Base-by-base conservation (phyloP, 371 early-diverging fungal genomes). In the Capillidium heterosporum region DNA sequence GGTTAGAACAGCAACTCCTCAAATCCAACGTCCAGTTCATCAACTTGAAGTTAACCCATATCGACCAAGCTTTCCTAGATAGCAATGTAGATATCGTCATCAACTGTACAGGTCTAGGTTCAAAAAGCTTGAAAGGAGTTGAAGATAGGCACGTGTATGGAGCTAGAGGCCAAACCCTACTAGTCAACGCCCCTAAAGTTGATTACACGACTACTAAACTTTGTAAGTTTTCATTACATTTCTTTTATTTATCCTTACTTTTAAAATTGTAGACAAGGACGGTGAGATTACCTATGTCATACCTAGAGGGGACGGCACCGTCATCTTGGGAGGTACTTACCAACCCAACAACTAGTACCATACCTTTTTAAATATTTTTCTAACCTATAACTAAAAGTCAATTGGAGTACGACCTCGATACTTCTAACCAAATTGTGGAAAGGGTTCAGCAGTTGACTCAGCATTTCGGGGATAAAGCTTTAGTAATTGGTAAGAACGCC, bases 271-370 rank as follows among this genome's bases (percentile, higher is more conserved):
- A 31, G 59, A 60, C 48, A 59, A 39, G 7, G 58, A 32, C 5
- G 62, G 63, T 42, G 55, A 68, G 26, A 66, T 78, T 32, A 78
- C 75, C 28, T 89, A 89, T 66, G 62, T 87, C 15, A 89, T 89
- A 53, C 88, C 90, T 13, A 72, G 87, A 19, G 71, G 79, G 15
- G 78, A 84, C 62, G 87, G 86, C 0, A 74, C 76, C 35, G 80
- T 84, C 19, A 70, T 87, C 26, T 65, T 86, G 0, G 90, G 90
- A 28, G 87, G 87, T 17, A 85, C 87, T 1, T 68, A 74, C 40
- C 71, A 85, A 53, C 67, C 70, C 19, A 57, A 78, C 61, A 72
- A 82, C 57, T 67, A 57, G 82, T 83, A 73, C 72, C 71, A 53
- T 23, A 13, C 0, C 35, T n/a, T 10, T 13, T 8, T 31, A n/a